Percentiles rank a stretch among this genome's conserved stretches.
Conservation (phyloP, 2,329 filamentous ascomycete species). For the Chalara sp. region DNA sequence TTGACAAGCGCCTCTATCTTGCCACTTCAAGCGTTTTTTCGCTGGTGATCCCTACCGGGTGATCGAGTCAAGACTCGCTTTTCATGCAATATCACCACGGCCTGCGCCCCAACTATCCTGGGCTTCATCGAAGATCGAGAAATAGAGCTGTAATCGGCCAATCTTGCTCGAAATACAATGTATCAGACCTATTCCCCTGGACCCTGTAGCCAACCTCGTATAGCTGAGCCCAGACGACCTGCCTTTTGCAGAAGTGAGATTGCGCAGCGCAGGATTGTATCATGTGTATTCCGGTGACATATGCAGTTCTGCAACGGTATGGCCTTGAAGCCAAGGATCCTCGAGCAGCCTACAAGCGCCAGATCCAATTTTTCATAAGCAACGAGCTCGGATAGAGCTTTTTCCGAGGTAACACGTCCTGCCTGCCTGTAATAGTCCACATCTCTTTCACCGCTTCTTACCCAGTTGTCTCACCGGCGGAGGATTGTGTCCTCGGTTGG, state of each 20-base stretch:
- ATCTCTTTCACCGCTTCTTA: neutral
- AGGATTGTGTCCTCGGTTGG: constrained; percentile 2
- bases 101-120: neutral
- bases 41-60: neutral
- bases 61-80: too few relatives aligned
- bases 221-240: neutral
- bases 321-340: neutral
- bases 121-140: neutral
- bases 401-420: neutral
- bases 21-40: neutral
- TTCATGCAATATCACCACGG: too few relatives aligned
- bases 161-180: neutral
- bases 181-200: neutral
- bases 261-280: neutral
- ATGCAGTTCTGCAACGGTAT: neutral
- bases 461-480: neutral
- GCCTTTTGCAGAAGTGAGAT: neutral
- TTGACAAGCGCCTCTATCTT: neutral
- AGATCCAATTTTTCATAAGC: neutral
- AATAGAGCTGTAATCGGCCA: neutral
- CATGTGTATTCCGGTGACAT: neutral
- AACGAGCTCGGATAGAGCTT: neutral
- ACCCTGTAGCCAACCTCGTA: neutral
- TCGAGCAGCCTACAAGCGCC: neutral
- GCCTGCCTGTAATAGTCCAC: neutral